Evolutionary conservation across 78 protist genomes (phyloP).

Genomic region (Creolimax fragrantissima): DNA sequence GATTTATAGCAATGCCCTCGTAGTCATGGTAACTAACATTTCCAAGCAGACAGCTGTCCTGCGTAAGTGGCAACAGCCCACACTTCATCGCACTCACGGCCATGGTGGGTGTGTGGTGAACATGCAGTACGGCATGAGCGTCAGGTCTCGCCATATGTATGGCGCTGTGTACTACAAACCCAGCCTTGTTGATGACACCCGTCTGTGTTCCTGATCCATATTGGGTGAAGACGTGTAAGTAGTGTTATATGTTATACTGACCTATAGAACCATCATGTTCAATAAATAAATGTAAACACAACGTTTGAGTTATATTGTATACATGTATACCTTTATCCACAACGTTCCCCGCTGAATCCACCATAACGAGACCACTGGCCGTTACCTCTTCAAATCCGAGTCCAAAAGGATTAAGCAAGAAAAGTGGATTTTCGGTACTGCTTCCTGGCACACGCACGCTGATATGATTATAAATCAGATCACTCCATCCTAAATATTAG

Average conservation of each 20-base stretch:
- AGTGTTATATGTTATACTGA: no score
- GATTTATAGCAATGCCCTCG: not conserved
- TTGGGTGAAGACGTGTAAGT: no score
- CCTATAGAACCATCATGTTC: no score
- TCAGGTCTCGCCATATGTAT: not conserved
- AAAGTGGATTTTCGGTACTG: not conserved
- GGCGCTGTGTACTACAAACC: not conserved
- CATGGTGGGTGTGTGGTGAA: not conserved
- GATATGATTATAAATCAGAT: not conserved
- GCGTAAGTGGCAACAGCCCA: not conserved
- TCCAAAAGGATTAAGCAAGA: not conserved
- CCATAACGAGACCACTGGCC: not conserved
- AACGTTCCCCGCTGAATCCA: not conserved
- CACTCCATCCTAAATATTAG: conserved; percentile 12
- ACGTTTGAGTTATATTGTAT: no score
- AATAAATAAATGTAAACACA: no score
- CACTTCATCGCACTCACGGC: conserved; percentile 11
- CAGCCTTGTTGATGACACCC: not conserved
- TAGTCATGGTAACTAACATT: not conserved
- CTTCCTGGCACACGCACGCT: conserved; percentile 2
- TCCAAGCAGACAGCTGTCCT: not conserved
- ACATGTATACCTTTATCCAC: not conserved
- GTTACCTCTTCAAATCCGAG: not conserved
- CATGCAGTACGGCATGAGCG: conserved; percentile 10
- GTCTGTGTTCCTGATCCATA: no score